Base-by-base conservation (phyloP, 306 rosid species). In the Dryas drummondii region DNA sequence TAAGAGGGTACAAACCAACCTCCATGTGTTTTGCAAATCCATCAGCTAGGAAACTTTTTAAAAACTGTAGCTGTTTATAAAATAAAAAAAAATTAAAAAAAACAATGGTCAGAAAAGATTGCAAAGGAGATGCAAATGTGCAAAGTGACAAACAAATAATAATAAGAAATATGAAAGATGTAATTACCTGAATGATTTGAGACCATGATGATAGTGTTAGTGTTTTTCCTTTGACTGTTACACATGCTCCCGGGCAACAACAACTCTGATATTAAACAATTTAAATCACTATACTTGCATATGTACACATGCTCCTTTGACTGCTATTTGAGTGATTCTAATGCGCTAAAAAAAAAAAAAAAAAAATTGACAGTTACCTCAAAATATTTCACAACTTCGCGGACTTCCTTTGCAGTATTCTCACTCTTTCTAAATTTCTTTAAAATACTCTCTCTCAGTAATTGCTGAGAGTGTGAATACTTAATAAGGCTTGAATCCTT, bases 151-250 rank as follows among this genome's bases (percentile, higher is more conserved):
- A 50, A 9, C 22, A 27, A 76, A 55, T 10, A 48, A 54, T 14
- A 62, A 1, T 55, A 19, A 67, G n/a, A 58, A 7, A 51, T 59
- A 7, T 26, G 75, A 19, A 50, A 19, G 46, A 57, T 68, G 5
- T 16, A 40, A n/a, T 51, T 68, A 85, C 88, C 84, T 85, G 86
- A 48, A 85, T 61, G 5, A 55, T 72, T 64, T 74, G 74, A 68
- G 83, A 76, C 86, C 84, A 81, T 1, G 84, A 71, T 22, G 82
- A 52, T 16, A 82, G 56, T 12, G 51, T 72, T 13, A 85, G 59
- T 17, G 15, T 44, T 40, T 79, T 72, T 52, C 71, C 68, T 9
- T 78, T 22, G 54, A 85, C 49, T 9, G 46, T 46, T 44, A 61
- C 14, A 10, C 56, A 32, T 15, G 53, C 26, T 69, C 45, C 61